A percentile compares a stretch with the other conserved stretches of the same genome.
Evolutionary conservation across 768 basidiomycete genomes (phyloP).

Genomic region (Tylopilus subfusipes): DNA sequence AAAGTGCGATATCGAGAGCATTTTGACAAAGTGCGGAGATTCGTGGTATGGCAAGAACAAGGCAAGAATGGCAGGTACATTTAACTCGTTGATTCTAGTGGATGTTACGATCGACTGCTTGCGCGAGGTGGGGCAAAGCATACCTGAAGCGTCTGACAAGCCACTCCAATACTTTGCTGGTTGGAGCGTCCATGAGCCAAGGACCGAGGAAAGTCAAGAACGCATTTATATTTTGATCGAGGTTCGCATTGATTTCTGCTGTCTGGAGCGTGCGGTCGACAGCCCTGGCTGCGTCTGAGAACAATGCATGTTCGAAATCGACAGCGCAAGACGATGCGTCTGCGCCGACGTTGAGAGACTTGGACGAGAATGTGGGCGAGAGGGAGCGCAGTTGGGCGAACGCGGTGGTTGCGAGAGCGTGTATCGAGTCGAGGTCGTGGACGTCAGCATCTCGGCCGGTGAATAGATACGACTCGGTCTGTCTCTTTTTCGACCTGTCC

Average conservation of each 20-base stretch:
- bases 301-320: slow-evolving; percentile 65
- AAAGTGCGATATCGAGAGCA: slow-evolving; percentile 82
- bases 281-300: slow-evolving; percentile 73
- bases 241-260: slow-evolving; percentile 53
- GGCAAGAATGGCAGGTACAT: slow-evolving; percentile 69
- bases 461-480: slow-evolving; percentile 83
- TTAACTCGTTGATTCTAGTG: slow-evolving; percentile 87
- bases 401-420: slow-evolving; percentile 76
- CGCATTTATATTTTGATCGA: slow-evolving; percentile 58
- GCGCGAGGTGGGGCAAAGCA: slow-evolving; percentile 13
- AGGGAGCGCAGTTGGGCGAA: slow-evolving; percentile 68
- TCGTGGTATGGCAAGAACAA: slow-evolving; percentile 95
- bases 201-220: slow-evolving; percentile 74
- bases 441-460: slow-evolving; percentile 74
- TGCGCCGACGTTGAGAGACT: slow-evolving; percentile 6
- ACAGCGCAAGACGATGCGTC: slow-evolving; percentile 24
- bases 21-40: slow-evolving; percentile 90
- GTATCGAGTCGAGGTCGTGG: slow-evolving; percentile 85
- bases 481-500: slow-evolving; percentile 57
- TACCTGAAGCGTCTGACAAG: slow-evolving; percentile 90
- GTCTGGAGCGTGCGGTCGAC: slow-evolving; percentile 78
- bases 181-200: slow-evolving; percentile 76
- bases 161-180: slow-evolving; percentile 90
- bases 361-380: slow-evolving; percentile 45
- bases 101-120: not conserved